Percentiles rank a stretch among this genome's conserved stretches.
Conservation (phyloP, 1,284 basidiomycete genomes). For the Cryptococcus sp. region DNA sequence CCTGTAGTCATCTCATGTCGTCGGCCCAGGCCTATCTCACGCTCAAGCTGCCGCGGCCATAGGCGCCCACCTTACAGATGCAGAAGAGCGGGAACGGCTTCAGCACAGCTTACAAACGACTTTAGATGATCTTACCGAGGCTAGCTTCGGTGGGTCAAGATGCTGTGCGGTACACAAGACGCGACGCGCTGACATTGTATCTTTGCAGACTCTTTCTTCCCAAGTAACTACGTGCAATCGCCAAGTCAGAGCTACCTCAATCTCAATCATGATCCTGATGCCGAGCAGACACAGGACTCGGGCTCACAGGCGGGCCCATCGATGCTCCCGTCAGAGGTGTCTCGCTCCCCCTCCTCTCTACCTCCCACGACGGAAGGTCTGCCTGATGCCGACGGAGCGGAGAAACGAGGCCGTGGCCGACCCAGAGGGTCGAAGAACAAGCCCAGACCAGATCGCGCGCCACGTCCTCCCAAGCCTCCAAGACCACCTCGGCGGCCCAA, state of each 20-base stretch:
- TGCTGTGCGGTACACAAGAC: background rate
- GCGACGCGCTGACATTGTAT: background rate
- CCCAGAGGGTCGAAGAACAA: conserved; percentile 51
- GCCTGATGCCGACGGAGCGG: background rate
- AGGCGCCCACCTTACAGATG: conserved; percentile 29
- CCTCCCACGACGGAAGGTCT: background rate
- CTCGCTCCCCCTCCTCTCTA: background rate
- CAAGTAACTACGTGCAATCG: conserved; percentile 13
- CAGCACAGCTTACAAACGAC: conserved; percentile 40
- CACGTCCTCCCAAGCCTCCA: conserved; percentile 15
- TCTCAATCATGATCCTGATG: conserved; percentile 7
- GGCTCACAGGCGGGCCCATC: conserved; percentile 11
- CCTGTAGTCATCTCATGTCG: conserved; percentile 11
- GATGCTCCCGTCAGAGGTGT: background rate
- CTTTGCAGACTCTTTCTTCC: conserved; percentile 25
- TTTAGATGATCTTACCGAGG: conserved; percentile 37
- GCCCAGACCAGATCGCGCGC: conserved; percentile 22
- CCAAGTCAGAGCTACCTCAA: conserved; percentile 13
- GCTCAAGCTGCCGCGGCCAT: conserved; percentile 34
- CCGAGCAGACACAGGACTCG: background rate
- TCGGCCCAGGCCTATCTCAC: conserved; percentile 18
- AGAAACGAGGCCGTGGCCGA: conserved; percentile 41
- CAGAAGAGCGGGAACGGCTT: conserved; percentile 39
- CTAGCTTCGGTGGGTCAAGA: conserved; percentile 21
- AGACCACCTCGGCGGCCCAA: conserved; percentile 26